Evolutionary conservation across 129 eudicot species (phyloP), one percentile per base, ranked within the genome.

Genomic region (Flaveria bidentis): DNA sequence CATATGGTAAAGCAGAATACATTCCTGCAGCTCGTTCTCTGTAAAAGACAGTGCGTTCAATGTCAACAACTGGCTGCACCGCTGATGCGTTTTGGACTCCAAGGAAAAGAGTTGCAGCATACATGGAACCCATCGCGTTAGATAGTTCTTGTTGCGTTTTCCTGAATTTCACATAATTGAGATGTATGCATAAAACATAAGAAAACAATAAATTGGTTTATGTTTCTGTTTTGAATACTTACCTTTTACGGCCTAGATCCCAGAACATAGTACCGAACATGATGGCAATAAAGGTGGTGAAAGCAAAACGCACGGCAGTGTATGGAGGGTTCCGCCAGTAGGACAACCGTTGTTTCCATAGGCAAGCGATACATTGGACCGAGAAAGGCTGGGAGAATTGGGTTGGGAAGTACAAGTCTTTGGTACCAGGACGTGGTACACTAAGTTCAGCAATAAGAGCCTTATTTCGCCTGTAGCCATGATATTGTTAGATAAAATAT

Each of bases 1-100:
- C 98, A 74, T 92, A 92, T 71, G 98, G 98, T 62, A 90, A 46
- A 62, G 92, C 88, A 5, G 98, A 92, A 76, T 87, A 92, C 97
- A 92, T 89, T 73, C 96, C 97, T 2, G 97, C 96, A 16, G 96
- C 96, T 78, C 89, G 88, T 85, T 92, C 96, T 78, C 98, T 85
- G 69, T 92, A 89, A 66, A 86, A 89, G 62, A 90, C 98, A 0
- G 96, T 88, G 80, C 98, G 80, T 39, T 90, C 98, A 3, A 88
- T 72, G n/a, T 86, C 87, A 65, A 92, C 91, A 50, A 92, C 87
- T 8, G 93, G 98, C 75, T 89, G 96, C 72, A 90, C 98, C 13
- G 93, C 57, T 0, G 89, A 73, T 50, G 89, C 82, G 14, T 89
- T 87, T 83, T 83, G 90, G 68, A 90, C 85, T 9, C 94, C 92